Percentiles rank a stretch among this genome's conserved stretches.
phyloP scores from a whole-genome alignment of 2,329 filamentous ascomycete genomes.

The Pseudogymnoascus sp. region DNA sequence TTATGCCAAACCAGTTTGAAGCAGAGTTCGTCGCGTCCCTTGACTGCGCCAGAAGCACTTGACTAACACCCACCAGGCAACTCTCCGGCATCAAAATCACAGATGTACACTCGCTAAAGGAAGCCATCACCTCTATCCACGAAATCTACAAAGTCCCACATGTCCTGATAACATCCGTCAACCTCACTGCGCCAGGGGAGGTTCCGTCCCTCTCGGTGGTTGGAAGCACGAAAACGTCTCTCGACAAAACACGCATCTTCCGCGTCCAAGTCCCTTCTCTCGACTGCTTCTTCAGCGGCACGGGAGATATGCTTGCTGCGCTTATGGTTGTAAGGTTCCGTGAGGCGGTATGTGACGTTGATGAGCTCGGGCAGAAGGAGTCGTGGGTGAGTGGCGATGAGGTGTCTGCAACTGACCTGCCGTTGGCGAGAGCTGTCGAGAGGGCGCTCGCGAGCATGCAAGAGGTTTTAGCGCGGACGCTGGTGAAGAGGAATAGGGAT shows the following conservation, averaged over 20 bases:
- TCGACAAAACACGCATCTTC: constrained; percentile 71
- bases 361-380: constrained; percentile 42
- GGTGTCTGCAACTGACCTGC: constrained; percentile 62
- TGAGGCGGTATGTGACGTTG: constrained; percentile 58
- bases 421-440: constrained; percentile 74
- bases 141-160: constrained; percentile 70
- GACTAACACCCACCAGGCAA: constrained; percentile 44
- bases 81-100: constrained; percentile 79
- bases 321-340: constrained; percentile 80
- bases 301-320: constrained; percentile 97
- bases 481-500: constrained; percentile 56
- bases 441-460: constrained; percentile 93
- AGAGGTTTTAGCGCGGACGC: constrained; percentile 63
- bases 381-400: constrained; percentile 74
- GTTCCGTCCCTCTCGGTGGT: constrained; percentile 59
- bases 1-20: constrained; percentile 95
- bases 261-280: constrained; percentile 78
- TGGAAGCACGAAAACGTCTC: constrained; percentile 59
- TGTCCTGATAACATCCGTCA: constrained; percentile 85
- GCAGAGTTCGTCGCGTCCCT: constrained; percentile 60
- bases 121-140: constrained; percentile 73
- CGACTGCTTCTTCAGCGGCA: constrained; percentile 91
- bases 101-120: constrained; percentile 62
- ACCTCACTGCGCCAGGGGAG: constrained; percentile 49
- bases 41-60: background rate